A percentile compares a stretch with the other conserved stretches of the same genome.
Conservation (phyloP, 2,329 filamentous ascomycete genomes). For the Aspergillus vadensis region DNA sequence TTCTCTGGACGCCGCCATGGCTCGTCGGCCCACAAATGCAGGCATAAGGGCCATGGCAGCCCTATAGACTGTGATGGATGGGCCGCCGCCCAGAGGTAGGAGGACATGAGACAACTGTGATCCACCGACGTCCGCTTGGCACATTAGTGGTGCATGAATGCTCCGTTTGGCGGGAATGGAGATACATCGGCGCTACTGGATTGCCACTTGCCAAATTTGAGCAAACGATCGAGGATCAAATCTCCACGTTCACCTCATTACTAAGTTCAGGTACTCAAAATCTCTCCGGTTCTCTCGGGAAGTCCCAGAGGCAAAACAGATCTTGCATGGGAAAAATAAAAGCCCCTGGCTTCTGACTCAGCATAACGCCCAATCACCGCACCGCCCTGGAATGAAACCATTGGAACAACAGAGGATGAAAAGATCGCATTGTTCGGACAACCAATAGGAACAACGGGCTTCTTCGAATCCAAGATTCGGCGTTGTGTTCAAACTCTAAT, state of each 20-base stretch:
- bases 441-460: background rate
- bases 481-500: background rate
- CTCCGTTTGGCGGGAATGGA: background rate
- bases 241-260: background rate
- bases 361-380: background rate
- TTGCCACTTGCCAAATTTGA: slow-evolving; percentile 5
- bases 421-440: background rate
- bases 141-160: background rate
- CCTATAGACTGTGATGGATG: background rate
- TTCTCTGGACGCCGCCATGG: background rate
- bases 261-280: background rate
- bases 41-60: background rate
- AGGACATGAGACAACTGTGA: background rate
- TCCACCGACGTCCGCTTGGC: background rate
- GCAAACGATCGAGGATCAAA: background rate
- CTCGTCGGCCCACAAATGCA: background rate
- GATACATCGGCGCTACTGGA: background rate
- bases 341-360: background rate
- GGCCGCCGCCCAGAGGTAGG: background rate
- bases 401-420: background rate
- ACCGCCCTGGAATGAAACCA: background rate
- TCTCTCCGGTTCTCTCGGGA: background rate
- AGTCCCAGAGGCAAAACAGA: background rate
- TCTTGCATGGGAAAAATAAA: background rate
- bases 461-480: background rate